Base-by-base conservation (phyloP, 352 stramenopile genomes). In the Pseudoperonospora humuli region DNA sequence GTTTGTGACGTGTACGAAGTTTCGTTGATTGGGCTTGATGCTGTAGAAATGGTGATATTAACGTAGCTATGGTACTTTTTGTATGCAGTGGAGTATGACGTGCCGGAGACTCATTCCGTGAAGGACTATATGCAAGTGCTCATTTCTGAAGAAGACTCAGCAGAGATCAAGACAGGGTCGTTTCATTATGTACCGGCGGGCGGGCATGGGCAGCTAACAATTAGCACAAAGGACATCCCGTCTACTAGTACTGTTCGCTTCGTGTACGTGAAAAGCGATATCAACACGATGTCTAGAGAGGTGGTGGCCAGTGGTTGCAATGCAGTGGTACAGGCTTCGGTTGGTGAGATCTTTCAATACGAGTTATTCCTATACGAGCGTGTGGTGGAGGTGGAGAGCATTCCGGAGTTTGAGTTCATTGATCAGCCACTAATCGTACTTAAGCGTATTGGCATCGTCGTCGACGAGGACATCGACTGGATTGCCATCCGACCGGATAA, bases 121-220 rank as follows among this genome's bases (percentile, higher is more conserved):
- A 91, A 87, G 45, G 81, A 93, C 47, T 93, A 93, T 50, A 84
- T 93, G 32, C 81, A 93, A 39, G 63, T 93, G 26, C 54, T 93
- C 5, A 80, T 85, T 25, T 88, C 77, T 2, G 53, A 82, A 29
- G 73, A 87, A 64, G 65, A 80, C 28, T 84, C 76, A 14, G 43
- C 61, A 2, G 77, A 89, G 34, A 70, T 93, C 21, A 59, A 89
- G 43, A 88, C 64, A n/a, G 75, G 77, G 0, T 82, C 77, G 10
- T 84, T 86, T 47, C 76, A 93, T 38, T 76, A 79, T 26, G 76
- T 93, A 0, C 80, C 77, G 3, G 40, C 53, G 1, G 77, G 75
- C 8, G 59, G 61, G 9, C 72, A 82, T 20, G 75, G 80, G 0
- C 76, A 86, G 26, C 70, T 90, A 17, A 86, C 75, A 10, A 86